Evolutionary conservation across 2,329 filamentous ascomycete genomes (phyloP), one percentile per base, ranked within the genome.

Genomic region (Gaeumannomyces tritici): DNA sequence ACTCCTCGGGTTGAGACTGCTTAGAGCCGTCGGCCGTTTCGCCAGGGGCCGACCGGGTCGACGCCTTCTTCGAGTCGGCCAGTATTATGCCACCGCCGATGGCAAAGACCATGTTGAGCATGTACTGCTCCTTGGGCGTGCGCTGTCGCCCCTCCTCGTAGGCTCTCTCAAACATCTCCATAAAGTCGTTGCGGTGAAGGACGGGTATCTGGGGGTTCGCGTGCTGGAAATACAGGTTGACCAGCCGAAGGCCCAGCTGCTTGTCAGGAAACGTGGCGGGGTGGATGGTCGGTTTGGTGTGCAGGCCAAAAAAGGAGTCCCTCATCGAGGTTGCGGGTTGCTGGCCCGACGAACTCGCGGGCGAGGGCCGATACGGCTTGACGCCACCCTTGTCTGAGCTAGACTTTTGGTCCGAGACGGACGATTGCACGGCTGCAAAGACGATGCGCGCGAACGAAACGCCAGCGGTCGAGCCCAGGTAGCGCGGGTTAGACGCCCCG

Each of bases 161-260:
- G 0, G 91, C 90, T 57, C 85, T 84, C 62, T 96, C 88, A 71
- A 97, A 90, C 76, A 96, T 86, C 57, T 89, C 83, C 87, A 92
- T 91, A 70, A 97, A 98, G 68, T 97, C 91, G 35, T 84, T 88
- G 51, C 90, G 87, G 72, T 98, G 93, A 60, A 98, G 79, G 56
- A 97, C 91, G 0, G 93, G 93, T 66, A 97, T 96, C 74, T 98
- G 93, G 5, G 93, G 93, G 72, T 98, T 98, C 1, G 93, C 91
- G 72, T 97, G 90, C 75, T 97, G 91, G 73, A 98, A 98, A 73
- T 97, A 98, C 51, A 97, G 82, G 62, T 87, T 84, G 51, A 91
- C 87, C 24, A 98, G 81, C 64, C 86, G 84, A 62, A 83, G 75
- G 0, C 87, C 93, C 3, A 96, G 79, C 35, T 89, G 85, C 66